Evolutionary conservation across 139 green algal genomes (phyloP).

Genomic region (Chlamydomonas eustigma): DNA sequence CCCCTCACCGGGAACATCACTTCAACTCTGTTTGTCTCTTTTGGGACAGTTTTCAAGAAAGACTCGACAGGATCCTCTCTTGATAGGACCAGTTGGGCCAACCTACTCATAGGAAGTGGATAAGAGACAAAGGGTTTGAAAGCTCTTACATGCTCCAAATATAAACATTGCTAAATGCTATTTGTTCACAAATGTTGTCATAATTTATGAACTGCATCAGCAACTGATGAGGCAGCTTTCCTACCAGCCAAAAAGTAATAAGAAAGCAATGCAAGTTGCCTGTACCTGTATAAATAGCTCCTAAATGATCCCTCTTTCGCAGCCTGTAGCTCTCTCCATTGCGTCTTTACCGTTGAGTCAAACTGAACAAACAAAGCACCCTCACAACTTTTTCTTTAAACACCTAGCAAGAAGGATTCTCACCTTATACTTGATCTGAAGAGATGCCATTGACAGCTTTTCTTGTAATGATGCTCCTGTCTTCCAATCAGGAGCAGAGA

Average conservation of each 20-base stretch:
- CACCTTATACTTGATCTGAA: neutral
- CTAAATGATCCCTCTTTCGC: neutral
- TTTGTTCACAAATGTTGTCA: too few species aligned
- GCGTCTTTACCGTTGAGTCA: neutral
- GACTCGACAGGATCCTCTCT: conserved; percentile 6
- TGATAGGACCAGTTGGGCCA: conserved; percentile 6
- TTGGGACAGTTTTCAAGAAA: conserved; percentile 12
- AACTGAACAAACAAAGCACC: neutral
- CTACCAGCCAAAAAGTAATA: too few species aligned
- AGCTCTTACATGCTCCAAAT: too few species aligned
- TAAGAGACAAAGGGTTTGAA: too few species aligned
- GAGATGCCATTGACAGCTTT: neutral
- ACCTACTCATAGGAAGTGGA: neutral
- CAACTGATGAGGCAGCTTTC: too few species aligned
- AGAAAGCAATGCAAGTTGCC: neutral
- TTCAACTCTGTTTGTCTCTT: neutral
- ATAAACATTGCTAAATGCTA: too few species aligned
- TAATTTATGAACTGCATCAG: too few species aligned
- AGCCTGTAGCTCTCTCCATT: neutral
- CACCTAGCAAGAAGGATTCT: too few species aligned
- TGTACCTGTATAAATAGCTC: neutral
- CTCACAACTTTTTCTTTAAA: neutral
- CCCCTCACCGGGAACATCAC: neutral
- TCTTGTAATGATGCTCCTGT: neutral
- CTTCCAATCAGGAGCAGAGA: neutral